Evolutionary conservation across 495 filamentous ascomycete species (phyloP).

Genomic region (Xylaria longipes): DNA sequence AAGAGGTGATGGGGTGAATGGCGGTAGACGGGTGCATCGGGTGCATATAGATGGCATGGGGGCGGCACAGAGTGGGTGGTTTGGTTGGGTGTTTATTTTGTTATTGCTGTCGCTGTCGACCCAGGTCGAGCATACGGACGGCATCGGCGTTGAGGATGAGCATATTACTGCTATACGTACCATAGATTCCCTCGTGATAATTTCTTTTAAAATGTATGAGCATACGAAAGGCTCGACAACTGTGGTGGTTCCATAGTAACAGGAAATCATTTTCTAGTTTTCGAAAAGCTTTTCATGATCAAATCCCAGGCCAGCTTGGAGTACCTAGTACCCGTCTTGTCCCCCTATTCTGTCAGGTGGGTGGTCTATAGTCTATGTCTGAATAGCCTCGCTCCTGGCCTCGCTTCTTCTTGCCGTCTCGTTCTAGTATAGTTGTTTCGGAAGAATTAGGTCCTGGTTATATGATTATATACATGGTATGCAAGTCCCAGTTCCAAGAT

Average conservation of each 20-base stretch:
- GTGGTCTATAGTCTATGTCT: too few species aligned
- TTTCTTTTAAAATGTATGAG: background rate
- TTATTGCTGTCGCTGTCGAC: background rate
- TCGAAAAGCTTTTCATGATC: background rate
- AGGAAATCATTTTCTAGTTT: too few species aligned
- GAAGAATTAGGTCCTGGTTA: too few species aligned
- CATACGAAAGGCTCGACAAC: background rate
- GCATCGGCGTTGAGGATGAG: background rate
- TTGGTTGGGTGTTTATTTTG: background rate
- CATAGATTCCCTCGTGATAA: constrained; percentile 7
- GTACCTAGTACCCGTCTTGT: too few species aligned
- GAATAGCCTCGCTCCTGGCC: too few species aligned
- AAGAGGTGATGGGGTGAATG: background rate
- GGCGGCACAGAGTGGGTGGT: background rate
- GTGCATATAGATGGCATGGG: background rate
- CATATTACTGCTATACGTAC: constrained; percentile 6
- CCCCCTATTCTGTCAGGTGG: too few species aligned
- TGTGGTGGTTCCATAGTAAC: background rate
- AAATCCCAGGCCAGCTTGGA: background rate
- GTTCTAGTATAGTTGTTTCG: too few species aligned
- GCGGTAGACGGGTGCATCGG: background rate
- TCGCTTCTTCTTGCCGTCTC: too few species aligned
- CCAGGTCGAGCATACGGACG: background rate
- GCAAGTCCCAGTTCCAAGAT: too few species aligned
- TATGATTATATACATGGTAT: too few species aligned